These are phyloP conservation scores for Colletotrichum shisoi DNA, from an alignment of 2,329 filamentous ascomycete species.

Conservation along the genomic window DNA sequence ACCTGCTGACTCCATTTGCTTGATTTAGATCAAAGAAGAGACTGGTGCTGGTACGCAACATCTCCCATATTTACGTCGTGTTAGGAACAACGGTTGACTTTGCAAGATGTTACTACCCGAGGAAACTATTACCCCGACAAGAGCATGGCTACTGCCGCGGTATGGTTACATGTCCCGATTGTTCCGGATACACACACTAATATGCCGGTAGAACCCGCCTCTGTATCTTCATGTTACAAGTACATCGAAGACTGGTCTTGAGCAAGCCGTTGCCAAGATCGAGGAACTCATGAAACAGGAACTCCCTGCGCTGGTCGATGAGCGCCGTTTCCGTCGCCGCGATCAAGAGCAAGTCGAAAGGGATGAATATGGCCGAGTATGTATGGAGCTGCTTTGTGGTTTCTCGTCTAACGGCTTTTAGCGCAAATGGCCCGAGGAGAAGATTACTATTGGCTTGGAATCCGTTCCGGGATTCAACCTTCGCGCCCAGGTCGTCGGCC, in stretches of 20 bases:
- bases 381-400: constrained; percentile 42
- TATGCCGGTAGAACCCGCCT: constrained; percentile 76
- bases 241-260: constrained; percentile 88
- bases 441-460: constrained; percentile 88
- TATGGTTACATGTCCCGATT: constrained; percentile 59
- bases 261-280: constrained; percentile 85
- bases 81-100: constrained; percentile 65
- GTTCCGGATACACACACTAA: constrained; percentile 17
- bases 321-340: constrained; percentile 85
- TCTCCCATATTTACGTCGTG: constrained; percentile 58
- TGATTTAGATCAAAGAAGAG: constrained; percentile 99
- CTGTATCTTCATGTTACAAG: constrained; percentile 96
- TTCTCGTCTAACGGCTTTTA: constrained; percentile 50
- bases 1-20: constrained; percentile 90
- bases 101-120: constrained; percentile 94
- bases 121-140: constrained; percentile 98
- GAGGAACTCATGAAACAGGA: constrained; percentile 97
- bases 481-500: constrained; percentile 92
- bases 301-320: constrained; percentile 92
- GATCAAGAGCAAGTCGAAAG: constrained; percentile 84
- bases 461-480: constrained; percentile 94
- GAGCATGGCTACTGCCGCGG: constrained; percentile 91
- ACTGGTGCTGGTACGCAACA: constrained; percentile 97
- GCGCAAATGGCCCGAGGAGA: constrained; percentile 99
- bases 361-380: constrained; percentile 88